Evolutionary conservation across 371 early-diverging fungal species (phyloP).

Genomic region (Rhizopus arrhizus): DNA sequence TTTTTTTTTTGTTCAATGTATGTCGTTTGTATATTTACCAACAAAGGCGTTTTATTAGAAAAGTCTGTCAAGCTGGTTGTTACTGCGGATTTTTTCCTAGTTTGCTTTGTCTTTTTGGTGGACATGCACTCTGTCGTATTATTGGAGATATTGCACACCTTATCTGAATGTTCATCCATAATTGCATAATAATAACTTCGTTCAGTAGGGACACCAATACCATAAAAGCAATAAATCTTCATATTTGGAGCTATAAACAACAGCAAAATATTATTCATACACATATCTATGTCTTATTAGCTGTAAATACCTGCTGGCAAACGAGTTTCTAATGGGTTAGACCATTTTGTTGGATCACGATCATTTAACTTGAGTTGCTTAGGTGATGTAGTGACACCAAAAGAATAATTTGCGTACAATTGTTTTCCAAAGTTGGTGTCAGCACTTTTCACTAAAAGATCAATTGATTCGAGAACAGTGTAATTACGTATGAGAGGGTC

Average conservation of each 20-base stretch:
- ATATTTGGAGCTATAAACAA: slow-evolving; percentile 56
- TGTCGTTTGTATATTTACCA: background rate
- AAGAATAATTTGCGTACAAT: slow-evolving; percentile 65
- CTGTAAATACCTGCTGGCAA: slow-evolving; percentile 67
- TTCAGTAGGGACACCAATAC: slow-evolving; percentile 81
- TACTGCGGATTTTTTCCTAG: background rate
- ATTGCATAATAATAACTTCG: slow-evolving; percentile 73
- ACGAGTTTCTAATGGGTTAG: slow-evolving; percentile 82
- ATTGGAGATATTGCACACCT: background rate
- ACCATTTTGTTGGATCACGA: slow-evolving; percentile 72
- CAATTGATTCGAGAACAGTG: slow-evolving; percentile 60
- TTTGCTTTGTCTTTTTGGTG: background rate
- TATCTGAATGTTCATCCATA: slow-evolving; percentile 12
- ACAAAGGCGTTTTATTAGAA: background rate
- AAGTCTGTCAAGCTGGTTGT: background rate
- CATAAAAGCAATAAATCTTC: slow-evolving; percentile 86
- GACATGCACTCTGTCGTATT: slow-evolving; percentile 10
- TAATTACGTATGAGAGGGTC: slow-evolving; percentile 35
- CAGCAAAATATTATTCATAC: background rate
- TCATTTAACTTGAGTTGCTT: slow-evolving; percentile 52
- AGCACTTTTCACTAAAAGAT: slow-evolving; percentile 56
- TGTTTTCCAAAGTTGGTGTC: slow-evolving; percentile 52
- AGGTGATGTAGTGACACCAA: slow-evolving; percentile 63
- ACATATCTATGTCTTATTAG: background rate
- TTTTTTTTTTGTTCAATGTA: background rate